Percentiles rank a stretch among this genome's conserved stretches.
Evolutionary conservation across 306 rosid genomes (phyloP).

Genomic region (Clitoria ternatea): DNA sequence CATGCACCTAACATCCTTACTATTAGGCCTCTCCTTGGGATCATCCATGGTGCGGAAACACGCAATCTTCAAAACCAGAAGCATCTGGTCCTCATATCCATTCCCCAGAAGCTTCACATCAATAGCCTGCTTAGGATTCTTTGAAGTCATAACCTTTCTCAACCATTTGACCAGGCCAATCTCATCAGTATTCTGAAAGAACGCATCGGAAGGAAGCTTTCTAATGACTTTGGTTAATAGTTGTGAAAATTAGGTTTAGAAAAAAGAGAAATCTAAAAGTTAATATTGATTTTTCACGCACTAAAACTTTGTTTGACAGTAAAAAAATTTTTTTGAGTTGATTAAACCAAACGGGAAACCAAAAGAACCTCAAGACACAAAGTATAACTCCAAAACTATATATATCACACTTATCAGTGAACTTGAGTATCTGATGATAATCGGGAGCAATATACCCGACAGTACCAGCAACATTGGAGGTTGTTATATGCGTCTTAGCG

Average conservation of each 20-base stretch:
- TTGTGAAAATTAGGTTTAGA: too few species aligned
- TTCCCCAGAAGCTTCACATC: constrained; percentile 55
- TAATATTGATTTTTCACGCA: too few species aligned
- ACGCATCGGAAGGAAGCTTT: constrained; percentile 68
- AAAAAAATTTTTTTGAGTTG: too few species aligned
- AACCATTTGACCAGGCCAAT: constrained; percentile 84
- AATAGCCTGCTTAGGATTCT: constrained; percentile 55
- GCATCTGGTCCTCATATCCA: constrained; percentile 89
- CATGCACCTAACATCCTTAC: constrained; percentile 88
- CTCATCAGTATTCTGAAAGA: constrained; percentile 60
- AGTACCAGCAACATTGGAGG: constrained; percentile 71
- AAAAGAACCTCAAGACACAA: too few species aligned
- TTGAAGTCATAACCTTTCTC: constrained; percentile 61
- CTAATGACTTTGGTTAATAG: too few species aligned
- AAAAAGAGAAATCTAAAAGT: too few species aligned
- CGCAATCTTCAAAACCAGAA: constrained; percentile 80
- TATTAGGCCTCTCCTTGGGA: constrained; percentile 82
- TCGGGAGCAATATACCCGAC: constrained; percentile 83
- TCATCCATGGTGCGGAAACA: constrained; percentile 80
- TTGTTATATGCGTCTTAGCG: constrained; percentile 52
- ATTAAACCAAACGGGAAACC: too few species aligned
- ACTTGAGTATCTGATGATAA: constrained; percentile 68
- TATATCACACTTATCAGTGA: constrained; percentile 84
- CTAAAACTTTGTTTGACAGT: too few species aligned
- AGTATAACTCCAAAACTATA: constrained; percentile 81